These are phyloP conservation scores for Fusarium begoniae DNA, from an alignment of 2,329 filamentous ascomycete species.

Conservation along the genomic window DNA sequence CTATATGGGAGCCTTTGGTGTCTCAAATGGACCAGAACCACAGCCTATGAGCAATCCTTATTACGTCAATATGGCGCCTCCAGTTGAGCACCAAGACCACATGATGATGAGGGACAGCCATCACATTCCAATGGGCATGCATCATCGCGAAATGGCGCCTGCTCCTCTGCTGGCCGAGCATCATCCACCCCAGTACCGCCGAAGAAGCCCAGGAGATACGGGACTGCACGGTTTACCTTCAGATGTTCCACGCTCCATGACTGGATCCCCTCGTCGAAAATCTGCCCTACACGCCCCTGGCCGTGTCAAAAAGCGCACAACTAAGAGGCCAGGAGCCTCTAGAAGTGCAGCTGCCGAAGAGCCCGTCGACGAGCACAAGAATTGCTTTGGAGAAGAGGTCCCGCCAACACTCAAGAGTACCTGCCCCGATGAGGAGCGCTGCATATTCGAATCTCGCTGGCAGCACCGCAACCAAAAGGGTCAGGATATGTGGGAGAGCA, in stretches of 20 bases:
- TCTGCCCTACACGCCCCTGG: slow-evolving; percentile 24
- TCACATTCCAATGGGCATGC: slow-evolving; percentile 37
- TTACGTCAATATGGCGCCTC: slow-evolving; percentile 41
- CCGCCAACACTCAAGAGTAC: slow-evolving; percentile 54
- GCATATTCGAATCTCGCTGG: slow-evolving; percentile 60
- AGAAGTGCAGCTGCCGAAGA: slow-evolving; percentile 27
- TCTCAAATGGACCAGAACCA: slow-evolving; percentile 46
- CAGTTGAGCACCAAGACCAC: slow-evolving; percentile 40
- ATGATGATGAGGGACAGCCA: slow-evolving; percentile 38
- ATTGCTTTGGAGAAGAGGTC: slow-evolving; percentile 48
- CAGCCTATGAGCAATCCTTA: slow-evolving; percentile 42
- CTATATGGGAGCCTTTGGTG: slow-evolving; percentile 50
- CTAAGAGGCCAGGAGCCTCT: slow-evolving; percentile 26
- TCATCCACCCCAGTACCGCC: slow-evolving; percentile 35
- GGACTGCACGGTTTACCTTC: slow-evolving; percentile 1
- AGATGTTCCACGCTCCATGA: slow-evolving; percentile 33
- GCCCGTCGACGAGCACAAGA: slow-evolving; percentile 46
- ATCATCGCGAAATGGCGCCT: slow-evolving; percentile 39
- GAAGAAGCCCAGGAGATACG: slow-evolving; percentile 40
- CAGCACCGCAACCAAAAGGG: slow-evolving; percentile 58
- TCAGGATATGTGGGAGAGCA: slow-evolving; percentile 67
- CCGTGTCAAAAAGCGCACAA: slow-evolving; percentile 43
- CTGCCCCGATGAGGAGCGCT: slow-evolving; percentile 59
- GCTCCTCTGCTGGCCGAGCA: slow-evolving; percentile 39
- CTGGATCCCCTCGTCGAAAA: slow-evolving; percentile 43